phyloP scores from a whole-genome alignment of 1,284 basidiomycete genomes.

The Ganoderma leucocontextum region DNA sequence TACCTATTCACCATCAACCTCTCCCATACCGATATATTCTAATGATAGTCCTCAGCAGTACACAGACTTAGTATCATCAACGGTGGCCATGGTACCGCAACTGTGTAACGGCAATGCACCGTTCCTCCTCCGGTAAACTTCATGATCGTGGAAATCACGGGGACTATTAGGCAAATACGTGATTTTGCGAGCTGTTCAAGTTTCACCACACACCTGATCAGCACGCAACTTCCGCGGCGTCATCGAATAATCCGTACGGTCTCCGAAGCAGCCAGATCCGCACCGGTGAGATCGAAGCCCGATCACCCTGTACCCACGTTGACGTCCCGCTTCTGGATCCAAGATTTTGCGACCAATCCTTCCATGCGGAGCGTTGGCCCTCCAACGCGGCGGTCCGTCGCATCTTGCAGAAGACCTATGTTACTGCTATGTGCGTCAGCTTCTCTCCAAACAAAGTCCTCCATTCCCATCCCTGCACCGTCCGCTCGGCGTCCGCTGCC shows the following conservation, averaged over 20 bases:
- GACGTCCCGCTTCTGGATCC: slow-evolving; percentile 22
- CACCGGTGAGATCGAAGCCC: slow-evolving; percentile 18
- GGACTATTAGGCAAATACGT: neutral
- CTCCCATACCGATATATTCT: neutral
- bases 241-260: neutral
- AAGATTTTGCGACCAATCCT: slow-evolving; percentile 12
- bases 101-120: neutral
- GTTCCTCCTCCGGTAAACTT: neutral
- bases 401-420: slow-evolving; percentile 14
- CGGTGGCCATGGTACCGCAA: neutral
- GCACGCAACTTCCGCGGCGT: neutral
- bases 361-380: slow-evolving; percentile 22
- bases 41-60: neutral
- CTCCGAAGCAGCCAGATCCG: slow-evolving; percentile 16
- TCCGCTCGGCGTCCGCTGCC: neutral
- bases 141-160: neutral
- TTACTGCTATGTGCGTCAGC: slow-evolving; percentile 14
- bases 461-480: slow-evolving; percentile 18
- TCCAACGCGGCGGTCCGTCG: slow-evolving; percentile 25
- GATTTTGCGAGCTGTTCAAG: neutral
- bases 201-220: neutral
- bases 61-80: neutral
- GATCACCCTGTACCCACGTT: slow-evolving; percentile 15
- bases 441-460: neutral
- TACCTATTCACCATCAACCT: neutral